Conservation (phyloP, 75 land plant species). For the Pinus taeda region DNA sequence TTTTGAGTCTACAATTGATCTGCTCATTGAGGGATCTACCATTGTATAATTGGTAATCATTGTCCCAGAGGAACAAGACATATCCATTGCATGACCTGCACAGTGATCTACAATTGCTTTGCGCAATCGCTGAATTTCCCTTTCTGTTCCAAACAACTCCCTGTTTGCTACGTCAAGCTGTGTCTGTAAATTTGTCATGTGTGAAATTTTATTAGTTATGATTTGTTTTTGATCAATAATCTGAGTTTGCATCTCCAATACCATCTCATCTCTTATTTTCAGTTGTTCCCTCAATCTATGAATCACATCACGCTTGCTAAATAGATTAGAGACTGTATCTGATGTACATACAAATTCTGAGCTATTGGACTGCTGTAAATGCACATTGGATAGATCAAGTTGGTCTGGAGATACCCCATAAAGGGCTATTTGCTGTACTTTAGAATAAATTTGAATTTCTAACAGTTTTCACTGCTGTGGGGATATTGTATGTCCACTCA, state of each 20-base stretch:
- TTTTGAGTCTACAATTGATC: not conserved
- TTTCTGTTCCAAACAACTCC: conserved; percentile 56
- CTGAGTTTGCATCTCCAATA: conserved; percentile 79
- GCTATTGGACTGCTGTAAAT: conserved; percentile 55
- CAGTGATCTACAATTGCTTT: conserved; percentile 70
- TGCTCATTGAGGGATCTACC: not conserved
- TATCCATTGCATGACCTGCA: conserved; percentile 13
- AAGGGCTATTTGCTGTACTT: conserved; percentile 28
- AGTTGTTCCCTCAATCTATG: conserved; percentile 73
- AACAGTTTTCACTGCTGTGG: not conserved
- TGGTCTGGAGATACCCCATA: conserved; percentile 58
- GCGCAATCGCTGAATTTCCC: conserved; percentile 66
- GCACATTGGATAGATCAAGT: conserved; percentile 41
- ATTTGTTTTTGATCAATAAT: conserved; percentile 57
- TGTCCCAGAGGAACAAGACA: conserved; percentile 1
- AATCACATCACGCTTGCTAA: conserved; percentile 69
- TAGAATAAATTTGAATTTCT: not conserved
- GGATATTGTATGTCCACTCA: not conserved
- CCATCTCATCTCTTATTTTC: conserved; percentile 84
- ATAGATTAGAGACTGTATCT: conserved; percentile 71
- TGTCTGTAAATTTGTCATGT: conserved; percentile 51
- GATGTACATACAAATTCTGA: conserved; percentile 66
- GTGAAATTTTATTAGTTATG: conserved; percentile 38
- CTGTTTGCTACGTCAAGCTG: conserved; percentile 57
- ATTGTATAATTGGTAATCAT: not conserved